Evolutionary conservation across 441 rosid genomes (phyloP).

Genomic region (Erodium chrysanthum): DNA sequence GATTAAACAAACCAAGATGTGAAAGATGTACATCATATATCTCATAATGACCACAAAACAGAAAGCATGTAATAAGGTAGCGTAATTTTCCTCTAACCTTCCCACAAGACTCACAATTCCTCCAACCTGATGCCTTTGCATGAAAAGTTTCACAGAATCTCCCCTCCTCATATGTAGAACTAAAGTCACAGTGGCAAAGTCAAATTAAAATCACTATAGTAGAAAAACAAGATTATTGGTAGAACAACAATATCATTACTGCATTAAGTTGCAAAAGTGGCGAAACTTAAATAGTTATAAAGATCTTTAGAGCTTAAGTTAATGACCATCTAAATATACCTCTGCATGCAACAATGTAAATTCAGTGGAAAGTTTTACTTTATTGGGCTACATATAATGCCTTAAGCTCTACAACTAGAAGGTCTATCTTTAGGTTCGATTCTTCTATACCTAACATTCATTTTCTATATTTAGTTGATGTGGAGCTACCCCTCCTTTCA

Average conservation of each 20-base stretch:
- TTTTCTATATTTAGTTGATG: too few relatives aligned
- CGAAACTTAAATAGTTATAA: too few relatives aligned
- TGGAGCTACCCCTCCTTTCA: too few relatives aligned
- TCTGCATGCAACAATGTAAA: too few relatives aligned
- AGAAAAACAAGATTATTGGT: not conserved
- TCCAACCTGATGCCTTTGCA: conserved; percentile 70
- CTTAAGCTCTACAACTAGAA: too few relatives aligned
- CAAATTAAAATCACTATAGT: not conserved
- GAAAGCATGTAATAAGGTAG: conserved; percentile 14
- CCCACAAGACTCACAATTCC: conserved; percentile 78
- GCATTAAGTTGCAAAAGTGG: too few relatives aligned
- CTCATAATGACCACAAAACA: conserved; percentile 4
- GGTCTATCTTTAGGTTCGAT: too few relatives aligned
- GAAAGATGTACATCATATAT: conserved; percentile 10
- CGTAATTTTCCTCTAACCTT: conserved; percentile 45
- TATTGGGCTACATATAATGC: too few relatives aligned
- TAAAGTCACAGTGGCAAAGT: not conserved
- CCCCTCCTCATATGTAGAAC: conserved; percentile 53
- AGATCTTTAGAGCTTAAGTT: too few relatives aligned
- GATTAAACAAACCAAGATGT: conserved; percentile 4
- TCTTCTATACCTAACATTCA: too few relatives aligned
- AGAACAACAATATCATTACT: not conserved
- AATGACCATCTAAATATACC: too few relatives aligned
- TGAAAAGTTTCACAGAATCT: conserved; percentile 74
- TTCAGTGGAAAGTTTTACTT: too few relatives aligned